Evolutionary conservation across 1,284 basidiomycete species (phyloP).

Genomic region (Acaromyces ingoldii): DNA sequence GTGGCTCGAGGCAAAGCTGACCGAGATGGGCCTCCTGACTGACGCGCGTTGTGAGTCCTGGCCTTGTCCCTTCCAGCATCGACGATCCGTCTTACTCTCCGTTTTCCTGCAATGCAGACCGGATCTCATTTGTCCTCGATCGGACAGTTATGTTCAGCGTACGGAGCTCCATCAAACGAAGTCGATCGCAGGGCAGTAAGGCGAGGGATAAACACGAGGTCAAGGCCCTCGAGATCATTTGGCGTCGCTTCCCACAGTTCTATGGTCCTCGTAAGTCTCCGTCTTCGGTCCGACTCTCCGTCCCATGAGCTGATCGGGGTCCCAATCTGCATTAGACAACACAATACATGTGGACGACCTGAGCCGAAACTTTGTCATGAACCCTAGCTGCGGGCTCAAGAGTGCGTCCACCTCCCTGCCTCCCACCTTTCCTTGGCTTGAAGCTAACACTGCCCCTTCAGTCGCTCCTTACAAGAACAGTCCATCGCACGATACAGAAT

Average conservation of each 20-base stretch:
- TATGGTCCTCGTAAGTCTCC: slow-evolving; percentile 23
- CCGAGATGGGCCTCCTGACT: slow-evolving; percentile 73
- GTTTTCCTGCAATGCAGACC: background rate
- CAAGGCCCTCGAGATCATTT: slow-evolving; percentile 49
- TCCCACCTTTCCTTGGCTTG: slow-evolving; percentile 56
- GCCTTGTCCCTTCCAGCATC: background rate
- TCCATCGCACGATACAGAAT: slow-evolving; percentile 34
- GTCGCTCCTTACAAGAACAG: slow-evolving; percentile 20
- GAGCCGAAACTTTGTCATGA: slow-evolving; percentile 71
- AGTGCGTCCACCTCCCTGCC: slow-evolving; percentile 75
- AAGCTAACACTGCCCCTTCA: background rate
- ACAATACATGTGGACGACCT: slow-evolving; percentile 85
- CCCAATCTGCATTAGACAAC: slow-evolving; percentile 65
- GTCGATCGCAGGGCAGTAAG: slow-evolving; percentile 55
- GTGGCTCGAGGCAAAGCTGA: slow-evolving; percentile 84
- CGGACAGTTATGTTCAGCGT: slow-evolving; percentile 84
- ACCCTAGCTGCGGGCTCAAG: slow-evolving; percentile 75
- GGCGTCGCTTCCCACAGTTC: slow-evolving; percentile 30
- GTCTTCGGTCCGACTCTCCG: background rate
- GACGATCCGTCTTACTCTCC: background rate
- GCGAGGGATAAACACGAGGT: slow-evolving; percentile 59
- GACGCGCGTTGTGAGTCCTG: slow-evolving; percentile 18
- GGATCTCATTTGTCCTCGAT: slow-evolving; percentile 58
- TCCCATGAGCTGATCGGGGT: too few species aligned
- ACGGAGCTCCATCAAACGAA: slow-evolving; percentile 34